phyloP scores from a whole-genome alignment of 345 rosid species.

The Gynandropsis gynandra region DNA sequence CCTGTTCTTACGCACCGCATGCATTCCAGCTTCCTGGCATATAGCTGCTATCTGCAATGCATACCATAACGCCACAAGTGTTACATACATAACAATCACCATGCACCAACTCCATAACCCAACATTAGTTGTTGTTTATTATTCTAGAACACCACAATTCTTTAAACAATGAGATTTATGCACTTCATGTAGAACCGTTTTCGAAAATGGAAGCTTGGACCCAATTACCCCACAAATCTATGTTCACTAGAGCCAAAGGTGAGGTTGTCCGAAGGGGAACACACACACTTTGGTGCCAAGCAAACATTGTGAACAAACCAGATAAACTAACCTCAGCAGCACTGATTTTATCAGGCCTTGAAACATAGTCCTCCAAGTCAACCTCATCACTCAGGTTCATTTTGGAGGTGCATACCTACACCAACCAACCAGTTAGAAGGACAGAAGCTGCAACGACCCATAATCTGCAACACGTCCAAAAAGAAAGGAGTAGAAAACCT shows the following conservation, averaged over 20 bases:
- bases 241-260: background rate
- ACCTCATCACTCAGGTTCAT: constrained; percentile 97
- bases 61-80: background rate
- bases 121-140: background rate
- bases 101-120: background rate
- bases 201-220: constrained; percentile 4
- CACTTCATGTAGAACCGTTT: too few species aligned
- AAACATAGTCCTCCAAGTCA: constrained; percentile 97
- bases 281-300: background rate
- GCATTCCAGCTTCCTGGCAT: constrained; percentile 99
- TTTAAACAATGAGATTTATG: too few species aligned
- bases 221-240: background rate
- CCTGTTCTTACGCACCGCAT: constrained; percentile 95
- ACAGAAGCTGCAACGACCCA: background rate
- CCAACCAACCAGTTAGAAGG: constrained; percentile 3
- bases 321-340: constrained; percentile 88
- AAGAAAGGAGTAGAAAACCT: constrained; percentile 5
- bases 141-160: too few species aligned
- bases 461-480: background rate
- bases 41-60: constrained; percentile 77
- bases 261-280: background rate
- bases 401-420: constrained; percentile 94
- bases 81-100: background rate
- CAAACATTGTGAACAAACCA: constrained; percentile 13
- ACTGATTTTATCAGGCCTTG: constrained; percentile 96